Evolutionary conservation across 2,329 filamentous ascomycete species (phyloP), one percentile per base, ranked within the genome.

Genomic region (Arthrinium phaeospermum): DNA sequence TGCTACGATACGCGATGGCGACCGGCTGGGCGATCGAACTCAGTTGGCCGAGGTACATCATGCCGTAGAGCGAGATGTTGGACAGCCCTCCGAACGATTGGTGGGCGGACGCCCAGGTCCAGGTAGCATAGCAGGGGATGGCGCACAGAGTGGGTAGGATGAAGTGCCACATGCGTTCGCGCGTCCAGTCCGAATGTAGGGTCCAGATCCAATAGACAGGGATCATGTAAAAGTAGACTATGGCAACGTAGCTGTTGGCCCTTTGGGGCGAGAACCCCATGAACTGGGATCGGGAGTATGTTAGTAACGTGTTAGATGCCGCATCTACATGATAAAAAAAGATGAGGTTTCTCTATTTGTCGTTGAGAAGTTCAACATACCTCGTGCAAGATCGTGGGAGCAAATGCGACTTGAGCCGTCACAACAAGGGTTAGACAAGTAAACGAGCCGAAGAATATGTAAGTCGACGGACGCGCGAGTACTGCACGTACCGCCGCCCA

Each of bases 131-230:
- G 44, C 67, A 68, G 44, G 37, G 41, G 12, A 68, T 27, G 19
- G 67, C 44, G 24, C 30, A 13, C 16, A 68, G 14, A 1, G 34
- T 5, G 44, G 67, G 67, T 24, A 68, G 5, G 24, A 68, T n/a
- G 27, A 13, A 68, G 44, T 68, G 67, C 67, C 67, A 68, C 41
- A 68, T 68, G 44, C 67, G 67, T 44, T 68, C 67, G 44, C 67
- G 67, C 67, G 67, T 68, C 67, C 67, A 68, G 44, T 68, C 41
- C 44, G 67, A 68, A 4, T 68, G 67, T 4, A 34, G 44, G 4
- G 67, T 44, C 44, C 44, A 68, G 24, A 47, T 2, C 44, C 67
- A 68, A 14, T 34, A 49, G 6, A 68, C n/a, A 0, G 67, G 67
- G 16, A 68, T 34, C 13, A 24, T 27, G 67, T 68, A 68, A 44